A percentile compares a stretch with the other conserved stretches of the same genome.
Evolutionary conservation across 768 basidiomycete species (phyloP).

Genomic region (Calocybe cyanea): DNA sequence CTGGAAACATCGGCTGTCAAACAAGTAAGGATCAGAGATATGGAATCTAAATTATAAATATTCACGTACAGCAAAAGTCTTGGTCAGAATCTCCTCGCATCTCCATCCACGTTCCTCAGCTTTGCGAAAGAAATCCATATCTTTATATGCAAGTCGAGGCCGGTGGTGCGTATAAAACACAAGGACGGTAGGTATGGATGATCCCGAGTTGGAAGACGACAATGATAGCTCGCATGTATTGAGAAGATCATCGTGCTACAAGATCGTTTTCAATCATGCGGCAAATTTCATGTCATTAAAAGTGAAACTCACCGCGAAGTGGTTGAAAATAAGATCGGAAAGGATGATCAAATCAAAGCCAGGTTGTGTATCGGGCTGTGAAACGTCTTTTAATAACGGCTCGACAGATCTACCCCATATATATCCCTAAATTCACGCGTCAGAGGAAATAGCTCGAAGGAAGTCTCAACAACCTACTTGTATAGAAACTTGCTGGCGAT

Average conservation of each 20-base stretch:
- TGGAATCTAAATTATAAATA: background rate
- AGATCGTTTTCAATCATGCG: background rate
- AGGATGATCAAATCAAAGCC: conserved; percentile 81
- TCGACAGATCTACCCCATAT: conserved; percentile 69
- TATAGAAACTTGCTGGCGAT: conserved; percentile 31
- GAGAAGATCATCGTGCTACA: conserved; percentile 78
- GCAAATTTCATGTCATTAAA: background rate
- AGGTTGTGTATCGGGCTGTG: conserved; percentile 3
- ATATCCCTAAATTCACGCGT: conserved; percentile 54
- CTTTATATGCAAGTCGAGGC: conserved; percentile 77
- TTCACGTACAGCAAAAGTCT: conserved; percentile 55
- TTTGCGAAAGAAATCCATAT: conserved; percentile 76
- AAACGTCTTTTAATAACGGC: conserved; percentile 35
- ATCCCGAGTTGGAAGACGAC: conserved; percentile 11
- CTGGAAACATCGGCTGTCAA: conserved; percentile 86
- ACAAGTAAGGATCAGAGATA: background rate
- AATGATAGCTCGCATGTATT: conserved; percentile 59
- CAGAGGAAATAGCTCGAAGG: background rate
- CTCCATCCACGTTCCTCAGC: conserved; percentile 65
- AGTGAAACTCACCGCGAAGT: conserved; percentile 65
- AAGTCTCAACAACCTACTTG: conserved; percentile 18
- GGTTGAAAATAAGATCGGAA: conserved; percentile 93
- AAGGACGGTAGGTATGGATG: conserved; percentile 39
- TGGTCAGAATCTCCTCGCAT: conserved; percentile 65
- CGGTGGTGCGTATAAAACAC: conserved; percentile 91